Conservation (phyloP, 2,329 filamentous ascomycete species). For the Chaetothyriales sp. region DNA sequence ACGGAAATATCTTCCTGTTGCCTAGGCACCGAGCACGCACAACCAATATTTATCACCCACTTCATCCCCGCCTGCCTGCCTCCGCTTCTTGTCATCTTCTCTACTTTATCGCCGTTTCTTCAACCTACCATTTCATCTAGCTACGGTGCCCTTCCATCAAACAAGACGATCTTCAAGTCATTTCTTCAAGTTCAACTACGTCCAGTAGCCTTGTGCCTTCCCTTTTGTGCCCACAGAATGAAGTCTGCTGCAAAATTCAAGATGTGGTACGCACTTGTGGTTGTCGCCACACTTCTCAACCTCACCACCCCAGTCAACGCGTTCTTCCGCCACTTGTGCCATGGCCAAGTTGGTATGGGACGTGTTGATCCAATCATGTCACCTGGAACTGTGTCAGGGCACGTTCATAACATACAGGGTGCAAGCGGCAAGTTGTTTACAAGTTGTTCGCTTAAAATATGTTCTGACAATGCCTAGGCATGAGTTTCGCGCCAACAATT, state of each 20-base stretch:
- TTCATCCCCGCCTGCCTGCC: neutral
- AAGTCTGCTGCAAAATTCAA: neutral
- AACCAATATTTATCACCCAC: neutral
- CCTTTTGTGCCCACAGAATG: neutral
- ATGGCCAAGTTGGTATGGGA: conserved; percentile 52
- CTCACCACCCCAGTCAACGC: conserved; percentile 31
- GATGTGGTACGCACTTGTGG: neutral
- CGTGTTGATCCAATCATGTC: conserved; percentile 66
- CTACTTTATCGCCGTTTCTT: neutral
- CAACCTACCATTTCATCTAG: neutral
- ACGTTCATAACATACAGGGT: conserved; percentile 65
- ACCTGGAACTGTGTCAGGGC: conserved; percentile 44
- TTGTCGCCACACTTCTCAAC: conserved; percentile 3
- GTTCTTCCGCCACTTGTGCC: conserved; percentile 87
- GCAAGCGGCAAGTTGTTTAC: conserved; percentile 50
- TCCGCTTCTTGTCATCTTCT: conserved; percentile 1
- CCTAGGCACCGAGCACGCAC: neutral
- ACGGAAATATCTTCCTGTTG: neutral
- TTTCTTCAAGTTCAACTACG: neutral
- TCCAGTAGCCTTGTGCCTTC: neutral
- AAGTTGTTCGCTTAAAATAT: neutral
- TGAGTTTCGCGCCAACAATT: conserved; percentile 45
- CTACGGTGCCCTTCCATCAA: neutral
- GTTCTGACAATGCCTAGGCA: conserved; percentile 37
- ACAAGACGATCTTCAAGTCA: neutral